Conservation (phyloP, 495 filamentous ascomycete species). For the Penicillium argentinense region DNA sequence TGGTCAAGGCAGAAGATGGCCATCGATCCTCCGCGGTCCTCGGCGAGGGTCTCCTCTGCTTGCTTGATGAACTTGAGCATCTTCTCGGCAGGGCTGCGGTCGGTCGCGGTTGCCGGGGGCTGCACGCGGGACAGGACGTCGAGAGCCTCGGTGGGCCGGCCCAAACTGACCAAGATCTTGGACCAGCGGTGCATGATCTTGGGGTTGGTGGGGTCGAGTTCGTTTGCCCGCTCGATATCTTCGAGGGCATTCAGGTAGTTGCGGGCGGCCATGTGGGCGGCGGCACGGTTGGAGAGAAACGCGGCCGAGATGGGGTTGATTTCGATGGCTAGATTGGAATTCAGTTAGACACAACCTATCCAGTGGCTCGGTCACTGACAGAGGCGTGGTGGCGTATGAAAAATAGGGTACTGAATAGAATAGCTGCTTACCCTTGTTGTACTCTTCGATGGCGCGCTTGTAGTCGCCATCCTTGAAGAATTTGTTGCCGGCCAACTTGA, state of each 20-base stretch:
- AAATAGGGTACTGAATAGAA: slow-evolving; percentile 2
- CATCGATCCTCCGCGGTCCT: slow-evolving; percentile 81
- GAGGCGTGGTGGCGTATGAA: slow-evolving; percentile 1
- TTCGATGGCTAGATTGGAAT: slow-evolving; percentile 68
- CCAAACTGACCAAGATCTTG: slow-evolving; percentile 82
- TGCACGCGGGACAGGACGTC: slow-evolving; percentile 63
- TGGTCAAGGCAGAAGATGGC: slow-evolving; percentile 87
- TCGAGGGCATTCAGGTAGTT: slow-evolving; percentile 77
- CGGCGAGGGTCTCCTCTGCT: slow-evolving; percentile 71
- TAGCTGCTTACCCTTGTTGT: slow-evolving; percentile 75
- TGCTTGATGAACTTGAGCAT: slow-evolving; percentile 83
- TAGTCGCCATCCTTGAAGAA: slow-evolving; percentile 94
- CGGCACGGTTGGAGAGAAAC: slow-evolving; percentile 92
- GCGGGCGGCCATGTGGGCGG: slow-evolving; percentile 83
- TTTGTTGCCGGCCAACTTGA: slow-evolving; percentile 91
- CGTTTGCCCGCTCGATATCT: slow-evolving; percentile 76
- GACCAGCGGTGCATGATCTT: slow-evolving; percentile 89
- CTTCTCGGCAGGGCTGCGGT: slow-evolving; percentile 71
- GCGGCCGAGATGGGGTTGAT: slow-evolving; percentile 65
- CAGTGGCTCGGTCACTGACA: neutral
- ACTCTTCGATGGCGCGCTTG: slow-evolving; percentile 80
- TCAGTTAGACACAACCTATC: too few species aligned
- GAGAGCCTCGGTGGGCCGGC: slow-evolving; percentile 81
- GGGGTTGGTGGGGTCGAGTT: slow-evolving; percentile 75
- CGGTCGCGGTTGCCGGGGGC: slow-evolving; percentile 77